phyloP scores from a whole-genome alignment of 140 eudicot genomes.

The Oenanthe javanica region DNA sequence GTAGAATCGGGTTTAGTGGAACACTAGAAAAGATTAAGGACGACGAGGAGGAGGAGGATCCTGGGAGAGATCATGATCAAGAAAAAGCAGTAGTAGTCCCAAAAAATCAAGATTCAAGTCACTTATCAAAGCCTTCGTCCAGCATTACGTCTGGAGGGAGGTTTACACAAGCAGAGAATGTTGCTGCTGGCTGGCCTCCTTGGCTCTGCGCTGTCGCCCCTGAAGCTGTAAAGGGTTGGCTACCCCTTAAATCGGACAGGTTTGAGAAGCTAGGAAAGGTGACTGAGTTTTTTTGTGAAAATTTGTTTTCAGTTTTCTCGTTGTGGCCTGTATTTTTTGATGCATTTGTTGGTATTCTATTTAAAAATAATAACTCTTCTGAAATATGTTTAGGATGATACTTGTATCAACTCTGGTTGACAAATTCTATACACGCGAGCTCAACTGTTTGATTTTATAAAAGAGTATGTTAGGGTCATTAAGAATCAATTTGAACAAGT shows the following conservation, averaged over 20 bases:
- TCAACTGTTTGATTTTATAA: no score
- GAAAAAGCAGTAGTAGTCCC: neutral
- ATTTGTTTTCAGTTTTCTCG: no score
- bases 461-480: no score
- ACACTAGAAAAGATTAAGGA: conserved; percentile 20
- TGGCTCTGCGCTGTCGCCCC: conserved; percentile 83
- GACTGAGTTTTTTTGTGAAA: neutral
- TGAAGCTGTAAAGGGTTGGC: conserved; percentile 75
- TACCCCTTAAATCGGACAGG: conserved; percentile 48
- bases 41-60: conserved; percentile 24
- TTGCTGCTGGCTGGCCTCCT: conserved; percentile 85
- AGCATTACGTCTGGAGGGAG: conserved; percentile 28
- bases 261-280: conserved; percentile 80
- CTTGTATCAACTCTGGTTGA: no score
- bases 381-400: no score
- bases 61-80: conserved; percentile 1
- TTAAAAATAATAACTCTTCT: no score
- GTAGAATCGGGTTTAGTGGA: conserved; percentile 3
- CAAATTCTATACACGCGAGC: no score
- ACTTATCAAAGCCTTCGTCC: conserved; percentile 1
- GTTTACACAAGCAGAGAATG: conserved; percentile 40
- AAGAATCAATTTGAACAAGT: no score
- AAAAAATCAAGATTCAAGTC: neutral
- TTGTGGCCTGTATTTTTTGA: no score
- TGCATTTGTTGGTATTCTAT: no score